phyloP scores from a whole-genome alignment of 345 rosid genomes.

The Aegle marmelos region DNA sequence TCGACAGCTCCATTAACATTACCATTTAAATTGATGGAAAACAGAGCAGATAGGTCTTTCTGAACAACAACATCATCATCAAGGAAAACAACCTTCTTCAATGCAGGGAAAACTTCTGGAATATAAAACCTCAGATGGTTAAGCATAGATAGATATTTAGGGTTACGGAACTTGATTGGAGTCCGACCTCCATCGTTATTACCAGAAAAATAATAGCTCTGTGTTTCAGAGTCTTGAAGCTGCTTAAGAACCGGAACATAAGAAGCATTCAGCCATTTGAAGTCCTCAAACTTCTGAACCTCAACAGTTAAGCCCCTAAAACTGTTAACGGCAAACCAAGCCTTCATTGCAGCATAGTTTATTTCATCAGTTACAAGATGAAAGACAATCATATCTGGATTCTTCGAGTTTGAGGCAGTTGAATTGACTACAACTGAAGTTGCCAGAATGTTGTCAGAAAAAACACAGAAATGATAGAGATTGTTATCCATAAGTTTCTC shows the following conservation, averaged over 20 bases:
- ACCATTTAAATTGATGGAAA: conserved; percentile 63
- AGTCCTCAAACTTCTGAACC: conserved; percentile 89
- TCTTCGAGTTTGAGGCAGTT: conserved; percentile 59
- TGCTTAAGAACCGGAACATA: conserved; percentile 95
- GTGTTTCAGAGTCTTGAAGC: conserved; percentile 88
- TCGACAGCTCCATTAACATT: conserved; percentile 97
- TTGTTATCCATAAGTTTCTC: conserved; percentile 56
- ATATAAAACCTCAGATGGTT: conserved; percentile 89
- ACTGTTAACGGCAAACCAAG: conserved; percentile 72
- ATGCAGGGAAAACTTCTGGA: conserved; percentile 81
- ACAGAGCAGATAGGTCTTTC: conserved; percentile 66
- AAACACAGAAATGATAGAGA: conserved; percentile 76
- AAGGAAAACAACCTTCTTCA: conserved; percentile 80
- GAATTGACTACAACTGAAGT: conserved; percentile 94
- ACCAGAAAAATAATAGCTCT: conserved; percentile 89
- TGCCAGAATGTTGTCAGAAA: conserved; percentile 89
- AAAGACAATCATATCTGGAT: conserved; percentile 65
- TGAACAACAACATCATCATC: conserved; percentile 88
- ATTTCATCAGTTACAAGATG: conserved; percentile 88
- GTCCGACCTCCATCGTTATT: conserved; percentile 59
- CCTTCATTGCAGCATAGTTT: conserved; percentile 81
- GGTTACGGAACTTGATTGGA: conserved; percentile 89
- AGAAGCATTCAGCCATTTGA: conserved; percentile 86
- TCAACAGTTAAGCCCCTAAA: conserved; percentile 73
- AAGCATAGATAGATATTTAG: conserved; percentile 88